Percentiles rank a stretch among this genome's conserved stretches.
Conservation (phyloP, 495 filamentous ascomycete genomes). For the Bathelium albidoporum region DNA sequence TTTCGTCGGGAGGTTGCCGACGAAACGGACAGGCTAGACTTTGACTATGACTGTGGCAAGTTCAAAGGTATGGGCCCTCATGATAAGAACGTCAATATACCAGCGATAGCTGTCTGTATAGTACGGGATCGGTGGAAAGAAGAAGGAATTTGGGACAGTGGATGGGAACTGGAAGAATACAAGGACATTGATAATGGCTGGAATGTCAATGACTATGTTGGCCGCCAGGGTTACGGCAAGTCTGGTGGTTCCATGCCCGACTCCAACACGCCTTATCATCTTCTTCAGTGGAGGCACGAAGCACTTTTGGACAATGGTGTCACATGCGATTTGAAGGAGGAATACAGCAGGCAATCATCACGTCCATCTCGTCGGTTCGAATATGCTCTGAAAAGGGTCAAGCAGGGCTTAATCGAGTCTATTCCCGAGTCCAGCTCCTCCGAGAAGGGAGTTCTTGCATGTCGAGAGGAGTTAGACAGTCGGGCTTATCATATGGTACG, state of each 20-base stretch:
- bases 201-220: slow-evolving; percentile 1
- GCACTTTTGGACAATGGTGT: not conserved
- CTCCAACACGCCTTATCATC: not conserved
- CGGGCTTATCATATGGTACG: not conserved
- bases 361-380: not conserved
- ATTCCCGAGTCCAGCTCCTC: not conserved
- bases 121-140: not conserved
- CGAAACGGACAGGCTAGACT: not conserved
- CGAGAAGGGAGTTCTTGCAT: not conserved
- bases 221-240: not conserved
- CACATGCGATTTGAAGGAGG: not conserved
- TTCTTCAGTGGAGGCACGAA: not conserved
- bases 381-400: not conserved
- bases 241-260: not conserved
- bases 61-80: not conserved
- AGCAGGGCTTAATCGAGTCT: not conserved
- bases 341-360: not conserved
- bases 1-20: not conserved
- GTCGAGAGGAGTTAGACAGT: not conserved
- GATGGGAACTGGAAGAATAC: slow-evolving; percentile 1
- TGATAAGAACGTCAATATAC: not conserved
- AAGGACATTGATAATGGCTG: not conserved
- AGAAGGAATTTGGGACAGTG: not conserved
- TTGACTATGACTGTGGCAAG: not conserved
- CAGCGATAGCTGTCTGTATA: not conserved